Evolutionary conservation across 345 rosid genomes (phyloP).

Genomic region (Eucalyptus shirleyi): DNA sequence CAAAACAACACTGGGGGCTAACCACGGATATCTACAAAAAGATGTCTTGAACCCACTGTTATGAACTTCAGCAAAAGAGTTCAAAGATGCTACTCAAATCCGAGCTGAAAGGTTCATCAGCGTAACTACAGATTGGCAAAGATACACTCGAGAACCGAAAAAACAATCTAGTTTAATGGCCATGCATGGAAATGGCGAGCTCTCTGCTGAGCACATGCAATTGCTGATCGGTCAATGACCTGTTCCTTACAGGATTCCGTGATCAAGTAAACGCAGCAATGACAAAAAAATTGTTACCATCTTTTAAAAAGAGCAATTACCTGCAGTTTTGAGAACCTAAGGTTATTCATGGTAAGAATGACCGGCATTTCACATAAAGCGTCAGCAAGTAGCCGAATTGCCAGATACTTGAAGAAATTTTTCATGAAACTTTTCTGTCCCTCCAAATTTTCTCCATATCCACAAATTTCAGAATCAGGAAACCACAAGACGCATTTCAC

Average conservation of each 20-base stretch:
- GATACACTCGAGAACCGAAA: neutral
- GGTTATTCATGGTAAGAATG: constrained; percentile 64
- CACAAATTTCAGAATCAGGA: neutral
- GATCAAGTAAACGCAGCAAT: neutral
- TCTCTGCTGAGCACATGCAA: neutral
- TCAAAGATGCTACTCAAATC: neutral
- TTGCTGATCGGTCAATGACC: neutral
- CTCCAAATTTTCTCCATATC: neutral
- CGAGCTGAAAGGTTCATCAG: neutral
- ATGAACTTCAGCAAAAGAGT: neutral
- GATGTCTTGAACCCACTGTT: neutral
- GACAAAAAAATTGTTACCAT: neutral
- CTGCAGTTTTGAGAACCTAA: constrained; percentile 64
- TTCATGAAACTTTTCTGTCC: neutral
- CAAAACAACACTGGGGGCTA: neutral
- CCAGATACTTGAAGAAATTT: constrained; percentile 8
- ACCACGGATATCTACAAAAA: neutral
- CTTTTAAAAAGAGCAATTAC: constrained; percentile 10
- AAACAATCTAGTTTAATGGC: neutral
- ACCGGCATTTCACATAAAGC: constrained; percentile 31
- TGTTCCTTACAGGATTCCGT: neutral
- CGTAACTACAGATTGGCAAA: neutral
- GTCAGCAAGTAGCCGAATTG: constrained; percentile 58
- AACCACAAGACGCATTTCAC: neutral
- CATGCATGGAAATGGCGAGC: neutral